Base-by-base conservation (phyloP, 768 basidiomycete species). In the Calocera cornea region DNA sequence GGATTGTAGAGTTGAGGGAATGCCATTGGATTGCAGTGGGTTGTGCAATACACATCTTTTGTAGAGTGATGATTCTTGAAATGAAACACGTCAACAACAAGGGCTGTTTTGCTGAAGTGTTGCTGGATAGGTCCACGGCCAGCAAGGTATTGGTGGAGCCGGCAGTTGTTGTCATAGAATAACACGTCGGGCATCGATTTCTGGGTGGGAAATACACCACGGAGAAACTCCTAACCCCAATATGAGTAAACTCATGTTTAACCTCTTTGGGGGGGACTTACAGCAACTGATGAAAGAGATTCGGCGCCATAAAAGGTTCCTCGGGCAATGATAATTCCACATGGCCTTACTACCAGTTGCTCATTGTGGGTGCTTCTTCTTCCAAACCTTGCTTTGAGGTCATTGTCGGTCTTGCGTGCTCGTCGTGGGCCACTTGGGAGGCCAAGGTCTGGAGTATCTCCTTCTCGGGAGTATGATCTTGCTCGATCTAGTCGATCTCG, bases 11-110 rank as follows among this genome's bases (percentile, higher is more conserved):
- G 73, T 24, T 81, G 79, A 0, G 68, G 65, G 27, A 65, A 80
- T 0, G 38, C 27, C 0, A 69, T 41, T 0, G 77, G 76, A 31
- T 77, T 79, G 60, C 74, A 76, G 64, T 77, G 67, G 19, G 22
- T 41, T 14, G 72, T 70, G 36, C 77, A 80, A 17, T 68, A 73
- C 0, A n/a, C 64, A 34, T 77, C 72, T 0, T 44, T 69, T 33
- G 73, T 68, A 11, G 72, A 75, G 71, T 80, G 79, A 65, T 80
- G 79, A 22, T 70, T 72, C 22, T 74, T 74, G 71, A 74, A 77
- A 34, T 80, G 80, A 33, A 79, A 80, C 0, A 78, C 75, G 34
- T 80, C 77, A 0, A 80, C 76, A 1, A 79, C 34, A 2, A 33
- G 19, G 11, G 64, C 47, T 3, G 36, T 36, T 8, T 64, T 38